Evolutionary conservation across 2,329 filamentous ascomycete genomes (phyloP), one percentile per base, ranked within the genome.

Genomic region (Fusarium virguliforme): DNA sequence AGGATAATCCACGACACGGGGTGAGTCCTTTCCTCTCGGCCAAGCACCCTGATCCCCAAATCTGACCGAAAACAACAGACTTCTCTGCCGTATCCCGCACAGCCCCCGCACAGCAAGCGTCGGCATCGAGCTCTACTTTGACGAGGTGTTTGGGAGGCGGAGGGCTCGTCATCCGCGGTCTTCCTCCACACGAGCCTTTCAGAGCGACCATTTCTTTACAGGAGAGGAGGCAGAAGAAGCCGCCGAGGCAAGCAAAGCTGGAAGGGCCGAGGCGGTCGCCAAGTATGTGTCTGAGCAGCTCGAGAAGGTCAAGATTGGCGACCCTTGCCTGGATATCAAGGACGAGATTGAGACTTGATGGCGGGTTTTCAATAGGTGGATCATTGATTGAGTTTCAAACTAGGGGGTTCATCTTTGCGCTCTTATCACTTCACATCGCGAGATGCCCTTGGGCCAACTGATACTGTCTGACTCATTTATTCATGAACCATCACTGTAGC

Each of bases 1-100:
- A 95, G 97, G 82, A 92, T 98, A 89, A 98, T 98, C 66, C 95
- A 98, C 76, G 96, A 98, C 78, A 98, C 95, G 72, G 95, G 95
- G 93, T 96, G 90, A 85, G 91, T 83, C 3, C 3, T 24, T 24
- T 24, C 22, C 22, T 24, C 22, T 24, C 22, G 22, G 22, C 22
- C 22, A 24, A 24, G 22, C 22, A 24, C 22, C 22, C 22, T 24
- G 4, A 24, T 24, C 22, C 22, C 22, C 22, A 24, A 24, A 24
- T 24, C 22, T 24, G 22, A 24, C 22, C 3, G 22, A 24, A 24
- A 9, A 8, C 6, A 12, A 50, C 72, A 95, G 93, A 74, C 88
- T 97, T 78, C 96, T 90, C 79, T 97, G 95, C 80, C 93, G 94
- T 76, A 89, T 97, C 10, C 95, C 95, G 1, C 94, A 97, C 77